phyloP scores from a whole-genome alignment of 2,329 filamentous ascomycete species.

The Monilinia aucupariae region DNA sequence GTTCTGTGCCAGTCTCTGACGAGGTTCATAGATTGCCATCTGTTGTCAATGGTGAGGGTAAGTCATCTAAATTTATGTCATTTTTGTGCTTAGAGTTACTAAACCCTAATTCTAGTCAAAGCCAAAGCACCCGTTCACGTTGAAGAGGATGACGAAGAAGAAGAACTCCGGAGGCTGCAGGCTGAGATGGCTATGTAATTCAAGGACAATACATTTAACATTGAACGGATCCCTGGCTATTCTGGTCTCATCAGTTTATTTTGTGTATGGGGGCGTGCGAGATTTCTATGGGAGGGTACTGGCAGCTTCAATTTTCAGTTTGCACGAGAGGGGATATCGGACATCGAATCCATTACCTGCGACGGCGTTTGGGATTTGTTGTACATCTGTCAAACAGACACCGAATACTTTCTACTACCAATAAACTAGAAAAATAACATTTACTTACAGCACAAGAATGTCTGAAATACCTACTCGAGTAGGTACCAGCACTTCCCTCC shows the following conservation, averaged over 20 bases:
- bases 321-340: constrained; percentile 22
- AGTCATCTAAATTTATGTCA: constrained; percentile 39
- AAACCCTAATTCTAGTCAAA: constrained; percentile 41
- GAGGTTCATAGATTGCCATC: constrained; percentile 71
- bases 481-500: neutral
- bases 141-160: constrained; percentile 92
- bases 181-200: constrained; percentile 91
- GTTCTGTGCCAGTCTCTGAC: constrained; percentile 75
- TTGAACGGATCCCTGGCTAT: constrained; percentile 20
- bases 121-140: constrained; percentile 44
- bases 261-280: constrained; percentile 24
- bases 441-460: constrained; percentile 14
- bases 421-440: constrained; percentile 16
- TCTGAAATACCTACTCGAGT: no score
- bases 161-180: constrained; percentile 85
- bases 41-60: constrained; percentile 69
- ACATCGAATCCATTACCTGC: constrained; percentile 17
- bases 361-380: constrained; percentile 31
- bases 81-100: constrained; percentile 12
- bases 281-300: constrained; percentile 28
- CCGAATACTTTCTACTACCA: constrained; percentile 21
- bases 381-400: constrained; percentile 25
- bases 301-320: constrained; percentile 24
- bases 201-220: constrained; percentile 27
- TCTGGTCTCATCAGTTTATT: constrained; percentile 23